Percentiles rank a stretch among this genome's conserved stretches.
These are phyloP conservation scores for Dactylis glomerata DNA, from an alignment of 176 grass and related monocot species.

Conservation along the genomic window DNA sequence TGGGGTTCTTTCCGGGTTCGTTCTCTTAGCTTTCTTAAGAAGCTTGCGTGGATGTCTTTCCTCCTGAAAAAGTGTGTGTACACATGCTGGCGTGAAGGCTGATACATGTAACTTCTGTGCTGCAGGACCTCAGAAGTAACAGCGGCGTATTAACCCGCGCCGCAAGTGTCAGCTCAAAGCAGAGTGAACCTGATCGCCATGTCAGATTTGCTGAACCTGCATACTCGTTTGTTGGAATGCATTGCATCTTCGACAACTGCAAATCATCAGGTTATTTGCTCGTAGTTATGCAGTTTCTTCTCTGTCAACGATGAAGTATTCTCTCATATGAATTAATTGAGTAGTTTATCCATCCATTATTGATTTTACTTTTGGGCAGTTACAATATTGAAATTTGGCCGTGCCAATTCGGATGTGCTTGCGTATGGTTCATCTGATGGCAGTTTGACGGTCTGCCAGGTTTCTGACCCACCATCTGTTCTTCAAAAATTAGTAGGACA, in stretches of 20 bases:
- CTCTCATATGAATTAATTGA: constrained; percentile 16
- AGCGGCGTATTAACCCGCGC: constrained; percentile 44
- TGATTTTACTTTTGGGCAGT: constrained; percentile 52
- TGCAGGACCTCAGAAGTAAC: constrained; percentile 73
- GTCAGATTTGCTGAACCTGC: constrained; percentile 62
- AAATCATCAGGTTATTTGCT: constrained; percentile 85
- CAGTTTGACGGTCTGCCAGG: constrained; percentile 79
- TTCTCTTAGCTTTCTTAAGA: constrained; percentile 4
- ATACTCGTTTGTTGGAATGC: constrained; percentile 99
- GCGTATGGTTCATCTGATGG: constrained; percentile 93
- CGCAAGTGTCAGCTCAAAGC: constrained; percentile 61
- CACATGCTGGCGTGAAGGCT: background rate
- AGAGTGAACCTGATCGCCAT: constrained; percentile 59
- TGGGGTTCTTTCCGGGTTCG: constrained; percentile 67
- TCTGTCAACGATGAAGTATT: constrained; percentile 12
- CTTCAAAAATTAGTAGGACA: constrained; percentile 83
- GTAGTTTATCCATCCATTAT: background rate
- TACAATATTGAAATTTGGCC: constrained; percentile 87
- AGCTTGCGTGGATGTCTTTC: constrained; percentile 2
- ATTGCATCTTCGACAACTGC: constrained; percentile 94
- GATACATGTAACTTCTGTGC: constrained; percentile 26
- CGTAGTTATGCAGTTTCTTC: background rate
- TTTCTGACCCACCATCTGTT: constrained; percentile 78
- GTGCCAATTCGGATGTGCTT: constrained; percentile 82
- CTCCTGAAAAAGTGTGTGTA: background rate